Percentiles rank a stretch among this genome's conserved stretches.
phyloP scores from a whole-genome alignment of 257 asterid species.

The Solanum dulcamara region DNA sequence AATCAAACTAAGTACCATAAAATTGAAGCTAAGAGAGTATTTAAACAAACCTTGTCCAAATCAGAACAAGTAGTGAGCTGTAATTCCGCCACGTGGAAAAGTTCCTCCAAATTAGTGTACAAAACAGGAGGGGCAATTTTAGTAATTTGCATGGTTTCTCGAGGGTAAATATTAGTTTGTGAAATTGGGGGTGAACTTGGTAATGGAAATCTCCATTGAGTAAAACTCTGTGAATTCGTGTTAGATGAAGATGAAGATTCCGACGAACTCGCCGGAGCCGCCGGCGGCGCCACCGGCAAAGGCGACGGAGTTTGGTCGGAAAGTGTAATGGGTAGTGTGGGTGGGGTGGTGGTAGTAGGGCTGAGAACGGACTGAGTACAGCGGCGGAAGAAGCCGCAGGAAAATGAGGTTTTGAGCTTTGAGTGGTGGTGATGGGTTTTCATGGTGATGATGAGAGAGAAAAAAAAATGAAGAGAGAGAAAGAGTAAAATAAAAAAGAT shows the following conservation, averaged over 20 bases:
- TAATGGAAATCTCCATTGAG: constrained; percentile 69
- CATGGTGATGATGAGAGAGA: constrained; percentile 18
- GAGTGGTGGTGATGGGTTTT: constrained; percentile 42
- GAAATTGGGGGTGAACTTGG: constrained; percentile 27
- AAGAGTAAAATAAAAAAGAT: neutral
- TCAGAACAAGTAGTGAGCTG: constrained; percentile 42
- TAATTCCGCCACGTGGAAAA: constrained; percentile 44
- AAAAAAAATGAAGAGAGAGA: neutral
- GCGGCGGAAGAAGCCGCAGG: constrained; percentile 70
- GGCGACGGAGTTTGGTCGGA: constrained; percentile 2
- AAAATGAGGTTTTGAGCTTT: constrained; percentile 56
- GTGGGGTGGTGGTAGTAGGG: constrained; percentile 70
- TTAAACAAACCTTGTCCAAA: constrained; percentile 3
- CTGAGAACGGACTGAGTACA: constrained; percentile 66
- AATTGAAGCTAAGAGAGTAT: too few species aligned
- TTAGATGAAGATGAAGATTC: constrained; percentile 64
- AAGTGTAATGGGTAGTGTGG: constrained; percentile 32
- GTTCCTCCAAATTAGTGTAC: constrained; percentile 33
- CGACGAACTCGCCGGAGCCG: constrained; percentile 22
- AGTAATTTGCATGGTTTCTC: constrained; percentile 1
- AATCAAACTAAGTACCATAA: too few species aligned
- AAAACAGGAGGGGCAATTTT: neutral
- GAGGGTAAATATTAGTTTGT: neutral
- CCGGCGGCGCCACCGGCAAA: neutral
- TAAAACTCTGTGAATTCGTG: constrained; percentile 71